Evolutionary conservation across 805 yeast genomes (phyloP), one percentile per base, ranked within the genome.

Genomic region (Priceomyces medius): DNA sequence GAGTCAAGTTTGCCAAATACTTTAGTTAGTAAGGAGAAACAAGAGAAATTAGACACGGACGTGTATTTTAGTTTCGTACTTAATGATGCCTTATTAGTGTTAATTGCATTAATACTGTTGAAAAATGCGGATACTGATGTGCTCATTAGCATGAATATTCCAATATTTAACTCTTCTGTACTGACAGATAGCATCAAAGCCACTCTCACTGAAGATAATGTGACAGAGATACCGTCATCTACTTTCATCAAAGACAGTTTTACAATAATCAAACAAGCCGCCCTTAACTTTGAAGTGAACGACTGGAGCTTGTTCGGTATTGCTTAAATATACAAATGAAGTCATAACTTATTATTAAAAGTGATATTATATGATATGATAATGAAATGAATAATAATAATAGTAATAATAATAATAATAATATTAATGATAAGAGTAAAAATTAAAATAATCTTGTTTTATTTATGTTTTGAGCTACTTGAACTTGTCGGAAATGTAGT

Each of bases 61-160:
- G 35, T 32, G 10, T 37, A 38, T 21, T 31, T 41, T 9, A 38
- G 41, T 16, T 29, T 35, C 23, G 41, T 18, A 37, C 50, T 35
- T 43, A 56, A 20, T 28, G 42, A 24, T 31, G 29, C 35, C 43
- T 40, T 82, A 31, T 71, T 76, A 10, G 63, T 81, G 10, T 68
- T 82, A 12, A 49, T 83, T n/a, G 83, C 80, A 0, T 56, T 86
- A 32, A 61, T 84, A 24, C 66, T 90, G 41, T 50, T 84, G 19
- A 48, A 55, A 8, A 69, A 69, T 37, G 77, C 65, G 1, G 64
- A 63, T 2, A 81, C 90, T 0, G 95, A 86, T 59, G 67, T 81
- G 3, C 54, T 85, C 31, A 56, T 85, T 10, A 73, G 85, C 3
- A 70, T 76, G 52, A 83, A 83, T 48, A 69, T 81, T 8, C 35